These are phyloP conservation scores for Neodidymelliopsis sp. DNA, from an alignment of 2,329 filamentous ascomycete species.

Conservation along the genomic window DNA sequence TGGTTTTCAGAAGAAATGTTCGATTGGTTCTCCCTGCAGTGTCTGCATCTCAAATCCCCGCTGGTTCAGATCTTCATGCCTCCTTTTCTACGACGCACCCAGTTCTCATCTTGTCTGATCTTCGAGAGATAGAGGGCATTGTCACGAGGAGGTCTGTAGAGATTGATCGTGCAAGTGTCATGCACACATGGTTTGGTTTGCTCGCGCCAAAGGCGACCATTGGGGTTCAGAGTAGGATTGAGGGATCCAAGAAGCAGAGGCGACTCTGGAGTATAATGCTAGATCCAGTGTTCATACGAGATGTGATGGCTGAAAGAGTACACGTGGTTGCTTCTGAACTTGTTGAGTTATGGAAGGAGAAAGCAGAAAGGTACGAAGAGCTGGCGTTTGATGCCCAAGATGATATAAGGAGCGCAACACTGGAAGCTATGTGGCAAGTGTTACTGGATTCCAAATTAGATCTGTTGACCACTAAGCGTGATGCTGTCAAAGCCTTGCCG, in stretches of 20 bases:
- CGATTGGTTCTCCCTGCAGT: slow-evolving; percentile 13
- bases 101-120: slow-evolving; percentile 7
- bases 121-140: slow-evolving; percentile 12
- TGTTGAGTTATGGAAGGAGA: slow-evolving; percentile 1
- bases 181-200: slow-evolving; percentile 15
- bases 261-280: slow-evolving; percentile 12
- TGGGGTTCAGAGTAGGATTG: slow-evolving; percentile 6
- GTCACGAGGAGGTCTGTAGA: slow-evolving; percentile 7
- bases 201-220: slow-evolving; percentile 13
- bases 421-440: slow-evolving; percentile 17
- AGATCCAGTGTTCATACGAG: slow-evolving; percentile 4
- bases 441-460: slow-evolving; percentile 12
- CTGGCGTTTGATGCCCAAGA: slow-evolving; percentile 2
- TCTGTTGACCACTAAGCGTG: background rate
- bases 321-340: slow-evolving; percentile 1
- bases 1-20: slow-evolving; percentile 6
- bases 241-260: slow-evolving; percentile 8
- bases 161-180: slow-evolving; percentile 11
- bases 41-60: slow-evolving; percentile 7
- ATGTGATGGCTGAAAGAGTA: slow-evolving; percentile 3
- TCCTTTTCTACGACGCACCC: slow-evolving; percentile 14
- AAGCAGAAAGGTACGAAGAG: background rate
- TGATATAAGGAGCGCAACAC: slow-evolving; percentile 7
- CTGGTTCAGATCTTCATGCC: slow-evolving; percentile 13
- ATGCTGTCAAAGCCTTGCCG: no score